phyloP scores from a whole-genome alignment of 495 filamentous ascomycete genomes.

The Aspergillus kassunensis region DNA sequence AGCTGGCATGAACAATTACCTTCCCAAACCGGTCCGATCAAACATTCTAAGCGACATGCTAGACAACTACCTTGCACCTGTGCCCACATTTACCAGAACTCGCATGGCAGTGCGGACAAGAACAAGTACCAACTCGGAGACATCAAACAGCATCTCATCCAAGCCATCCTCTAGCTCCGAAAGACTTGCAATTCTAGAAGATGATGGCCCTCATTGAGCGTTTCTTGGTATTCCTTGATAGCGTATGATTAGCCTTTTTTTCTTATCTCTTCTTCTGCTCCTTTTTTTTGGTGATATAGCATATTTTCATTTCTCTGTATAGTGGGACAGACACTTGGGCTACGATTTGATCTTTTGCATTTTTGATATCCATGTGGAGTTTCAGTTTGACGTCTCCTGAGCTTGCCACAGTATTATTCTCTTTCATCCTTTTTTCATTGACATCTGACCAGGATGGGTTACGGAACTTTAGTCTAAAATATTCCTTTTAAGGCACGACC shows the following conservation, averaged over 20 bases:
- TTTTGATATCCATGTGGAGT: background rate
- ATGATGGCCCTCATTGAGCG: slow-evolving; percentile 11
- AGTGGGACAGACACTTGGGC: background rate
- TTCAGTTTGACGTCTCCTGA: background rate
- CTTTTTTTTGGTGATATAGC: too few species aligned
- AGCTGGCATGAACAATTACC: slow-evolving; percentile 93
- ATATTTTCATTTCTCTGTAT: background rate
- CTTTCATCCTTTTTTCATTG: background rate
- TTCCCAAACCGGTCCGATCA: slow-evolving; percentile 83
- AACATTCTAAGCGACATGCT: slow-evolving; percentile 71
- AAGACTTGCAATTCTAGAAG: slow-evolving; percentile 23
- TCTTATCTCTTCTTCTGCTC: background rate
- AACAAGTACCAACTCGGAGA: slow-evolving; percentile 31
- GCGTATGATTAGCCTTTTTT: background rate
- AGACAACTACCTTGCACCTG: slow-evolving; percentile 61
- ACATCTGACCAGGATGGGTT: background rate
- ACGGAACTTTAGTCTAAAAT: too few species aligned
- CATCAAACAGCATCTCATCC: slow-evolving; percentile 33
- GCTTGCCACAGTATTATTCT: background rate
- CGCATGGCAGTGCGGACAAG: slow-evolving; percentile 35
- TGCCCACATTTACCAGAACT: slow-evolving; percentile 40
- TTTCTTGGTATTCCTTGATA: background rate
- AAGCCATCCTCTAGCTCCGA: slow-evolving; percentile 19
- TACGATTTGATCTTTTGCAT: background rate
- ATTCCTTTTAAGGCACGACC: too few species aligned